Evolutionary conservation across 2,329 filamentous ascomycete species (phyloP), one percentile per base, ranked within the genome.

Genomic region (Huntiella savannae): DNA sequence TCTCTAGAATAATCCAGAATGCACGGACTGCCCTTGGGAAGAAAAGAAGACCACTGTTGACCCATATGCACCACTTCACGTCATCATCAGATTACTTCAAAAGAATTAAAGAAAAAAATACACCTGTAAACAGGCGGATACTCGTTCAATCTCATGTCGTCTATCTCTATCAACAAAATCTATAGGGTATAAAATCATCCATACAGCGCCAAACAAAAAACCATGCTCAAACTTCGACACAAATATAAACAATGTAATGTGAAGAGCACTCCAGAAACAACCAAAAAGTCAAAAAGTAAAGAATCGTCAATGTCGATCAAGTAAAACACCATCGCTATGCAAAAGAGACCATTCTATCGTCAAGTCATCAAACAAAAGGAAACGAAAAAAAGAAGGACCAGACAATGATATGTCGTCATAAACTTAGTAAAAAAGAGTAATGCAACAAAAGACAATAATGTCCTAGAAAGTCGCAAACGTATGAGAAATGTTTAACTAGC

Each of bases 351-450:
- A 22, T n/a, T 34, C 19, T 16, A 44, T 15, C 19, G 10, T 11
- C 11, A n/a, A 10, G 28, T 17, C 22, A 46, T 10, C n/a, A 15
- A 37, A 39, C 7, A 39, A 46, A 11, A 22, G 28, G 15, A 19
- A 46, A 28, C 10, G 22, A 43, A 42, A 42, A 32, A 34, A 45
- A 47, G 43, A 33, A 15, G 35, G 32, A 41, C 7, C 36, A 35
- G 5, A 47, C 33, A n/a, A 34, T 42, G 38, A n/a, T 33, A 47
- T 34, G 33, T 32, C 37, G 40, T 32, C 12, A 19, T n/a, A 15
- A 22, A 33, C 39, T 34, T 13, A 28, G 33, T 36, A 11, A 32
- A 39, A 43, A 38, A 33, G 36, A 22, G 13, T 28, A 17, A 19
- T 17, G 34, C 16, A 49, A 19, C 15, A 43, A 12, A 37, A 41